Base-by-base conservation (phyloP, 805 yeast genomes). In the Sugiyamaella lignohabitans region DNA sequence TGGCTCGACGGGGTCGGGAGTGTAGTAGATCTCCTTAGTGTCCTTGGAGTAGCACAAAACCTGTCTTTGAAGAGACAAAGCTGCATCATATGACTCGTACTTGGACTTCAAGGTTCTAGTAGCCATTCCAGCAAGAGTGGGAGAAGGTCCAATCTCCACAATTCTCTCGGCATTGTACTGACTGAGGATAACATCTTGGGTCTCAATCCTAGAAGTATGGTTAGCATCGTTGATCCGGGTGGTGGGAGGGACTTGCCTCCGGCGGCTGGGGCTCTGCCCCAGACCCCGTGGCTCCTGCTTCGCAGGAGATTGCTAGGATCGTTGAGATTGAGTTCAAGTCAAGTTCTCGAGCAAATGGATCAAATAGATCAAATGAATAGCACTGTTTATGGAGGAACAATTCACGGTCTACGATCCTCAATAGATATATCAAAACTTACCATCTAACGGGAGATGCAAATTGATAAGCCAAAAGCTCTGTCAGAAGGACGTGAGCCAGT, bases 391-490 rank as follows among this genome's bases (percentile, higher is more conserved):
- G 18, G 20, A 4, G 45, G 4, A n/a, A n/a, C n/a, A n/a, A n/a
- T n/a, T n/a, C n/a, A n/a, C n/a, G n/a, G n/a, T n/a, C n/a, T n/a
- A n/a, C n/a, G n/a, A n/a, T n/a, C n/a, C n/a, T n/a, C n/a, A n/a
- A n/a, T n/a, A n/a, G n/a, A n/a, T n/a, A n/a, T n/a, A n/a, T n/a
- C n/a, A n/a, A n/a, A n/a, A 62, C 68, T 23, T 59, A 65, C 98
- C 99, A 93, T 77, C 98, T 82, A 55, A 93, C 99, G 41, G 99
- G 98, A 53, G 97, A 89, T 42, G 99, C 99, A 63, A 93, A 93
- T 71, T 93, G 99, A 72, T 89, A 93, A 46, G 98, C 98, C 71
- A 93, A 77, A 59, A 93, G 80, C 76, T 93, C 99, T 22, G 97
- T 88, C 65, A 93, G 76, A 55, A 93, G 75, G 56, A 86, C 82